Conservation (phyloP, 1,139 yeast species). For the Pneumocystis carinii region DNA sequence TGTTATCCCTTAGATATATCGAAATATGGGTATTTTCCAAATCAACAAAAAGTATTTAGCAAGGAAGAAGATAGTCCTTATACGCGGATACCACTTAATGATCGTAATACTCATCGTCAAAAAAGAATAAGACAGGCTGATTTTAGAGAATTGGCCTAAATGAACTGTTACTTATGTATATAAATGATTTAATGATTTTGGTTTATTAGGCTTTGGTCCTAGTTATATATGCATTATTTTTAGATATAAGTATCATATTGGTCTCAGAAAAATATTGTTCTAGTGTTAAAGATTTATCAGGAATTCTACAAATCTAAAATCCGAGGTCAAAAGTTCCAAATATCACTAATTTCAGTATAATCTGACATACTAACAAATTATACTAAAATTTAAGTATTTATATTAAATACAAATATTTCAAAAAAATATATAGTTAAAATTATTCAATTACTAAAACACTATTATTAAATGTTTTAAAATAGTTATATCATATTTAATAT, state of each 20-base stretch:
- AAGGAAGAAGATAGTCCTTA: conserved; percentile 18
- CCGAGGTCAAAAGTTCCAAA: not conserved
- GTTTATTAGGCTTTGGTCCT: not conserved
- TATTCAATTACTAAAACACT: not conserved
- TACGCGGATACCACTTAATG: conserved; percentile 4
- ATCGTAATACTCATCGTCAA: not conserved
- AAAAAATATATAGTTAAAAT: not conserved
- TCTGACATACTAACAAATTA: not conserved
- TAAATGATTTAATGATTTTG: not conserved
- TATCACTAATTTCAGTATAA: not conserved
- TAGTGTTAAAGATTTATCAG: not conserved
- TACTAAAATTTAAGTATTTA: not conserved
- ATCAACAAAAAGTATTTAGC: conserved; percentile 13
- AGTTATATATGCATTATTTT: not conserved
- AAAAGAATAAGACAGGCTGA: not conserved
- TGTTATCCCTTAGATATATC: conserved; percentile 2
- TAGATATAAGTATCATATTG: not conserved
- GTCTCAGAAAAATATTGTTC: not conserved
- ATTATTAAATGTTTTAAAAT: not conserved
- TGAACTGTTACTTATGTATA: not conserved
- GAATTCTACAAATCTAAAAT: not conserved
- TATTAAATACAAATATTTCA: not conserved
- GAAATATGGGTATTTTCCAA: conserved; percentile 7
- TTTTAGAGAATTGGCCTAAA: not conserved
- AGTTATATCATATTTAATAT: conserved; percentile 5